A percentile compares a stretch with the other conserved stretches of the same genome.
These are phyloP conservation scores for Ilex aquifolium DNA, from an alignment of 257 asterid species.

Conservation along the genomic window DNA sequence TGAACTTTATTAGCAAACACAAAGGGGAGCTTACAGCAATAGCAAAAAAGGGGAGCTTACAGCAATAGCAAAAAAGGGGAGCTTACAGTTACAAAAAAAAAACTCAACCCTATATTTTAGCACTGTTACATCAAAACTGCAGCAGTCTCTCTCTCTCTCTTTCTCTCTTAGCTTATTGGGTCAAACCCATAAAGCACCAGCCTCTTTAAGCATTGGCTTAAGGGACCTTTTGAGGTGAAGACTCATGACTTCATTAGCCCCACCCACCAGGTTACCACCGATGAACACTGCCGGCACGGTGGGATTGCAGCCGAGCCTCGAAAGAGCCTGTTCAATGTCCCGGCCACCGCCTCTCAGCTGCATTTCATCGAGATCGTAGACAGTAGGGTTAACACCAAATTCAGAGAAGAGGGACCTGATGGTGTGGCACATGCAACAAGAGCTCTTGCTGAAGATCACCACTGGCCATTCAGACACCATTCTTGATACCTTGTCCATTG, in stretches of 20 bases:
- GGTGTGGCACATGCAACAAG: slow-evolving; percentile 38
- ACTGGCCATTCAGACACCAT: slow-evolving; percentile 31
- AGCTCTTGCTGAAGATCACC: slow-evolving; percentile 40
- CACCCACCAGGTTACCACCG: slow-evolving; percentile 37
- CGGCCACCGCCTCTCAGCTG: slow-evolving; percentile 10
- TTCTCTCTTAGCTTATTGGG: too few species aligned
- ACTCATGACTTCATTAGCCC: slow-evolving; percentile 29
- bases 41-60: too few species aligned
- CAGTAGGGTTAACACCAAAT: slow-evolving; percentile 27
- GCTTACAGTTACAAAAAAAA: too few species aligned
- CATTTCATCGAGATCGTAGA: slow-evolving; percentile 33
- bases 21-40: too few species aligned
- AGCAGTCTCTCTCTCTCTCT: too few species aligned
- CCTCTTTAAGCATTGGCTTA: slow-evolving; percentile 29
- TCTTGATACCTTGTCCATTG: slow-evolving; percentile 23
- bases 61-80: too few species aligned
- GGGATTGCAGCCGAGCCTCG: slow-evolving; percentile 20
- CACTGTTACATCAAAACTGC: too few species aligned
- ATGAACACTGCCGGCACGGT: slow-evolving; percentile 38
- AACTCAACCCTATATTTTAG: too few species aligned
- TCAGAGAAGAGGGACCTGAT: slow-evolving; percentile 27
- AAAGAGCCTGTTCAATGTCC: slow-evolving; percentile 30
- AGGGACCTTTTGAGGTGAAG: slow-evolving; percentile 26
- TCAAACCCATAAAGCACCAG: slow-evolving; percentile 30
- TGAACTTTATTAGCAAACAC: too few species aligned